A percentile compares a stretch with the other conserved stretches of the same genome.
Conservation (phyloP, 176 grass and related monocot species). For the Avena insularis region DNA sequence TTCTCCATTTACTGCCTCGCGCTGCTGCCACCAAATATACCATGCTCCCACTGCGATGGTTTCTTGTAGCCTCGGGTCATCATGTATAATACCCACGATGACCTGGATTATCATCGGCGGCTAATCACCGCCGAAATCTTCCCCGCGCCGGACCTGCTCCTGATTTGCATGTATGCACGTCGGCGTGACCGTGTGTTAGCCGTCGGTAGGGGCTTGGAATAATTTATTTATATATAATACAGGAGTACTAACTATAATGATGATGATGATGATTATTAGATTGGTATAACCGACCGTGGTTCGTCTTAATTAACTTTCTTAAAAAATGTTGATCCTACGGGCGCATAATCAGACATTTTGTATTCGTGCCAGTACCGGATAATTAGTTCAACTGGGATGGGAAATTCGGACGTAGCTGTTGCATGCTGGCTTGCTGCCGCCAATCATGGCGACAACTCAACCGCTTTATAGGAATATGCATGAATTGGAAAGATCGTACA, state of each 20-base stretch:
- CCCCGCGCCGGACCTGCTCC: background rate
- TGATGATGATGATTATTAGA: conserved; percentile 19
- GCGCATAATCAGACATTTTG: too few species aligned
- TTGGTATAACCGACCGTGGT: conserved; percentile 35
- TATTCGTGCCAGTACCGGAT: background rate
- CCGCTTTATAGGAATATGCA: background rate
- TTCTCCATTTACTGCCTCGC: too few species aligned
- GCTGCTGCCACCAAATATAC: too few species aligned
- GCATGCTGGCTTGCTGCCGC: conserved; percentile 32
- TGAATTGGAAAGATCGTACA: background rate
- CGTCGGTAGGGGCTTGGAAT: background rate
- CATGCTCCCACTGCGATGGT: too few species aligned
- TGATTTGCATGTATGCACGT: background rate
- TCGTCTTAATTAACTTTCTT: conserved; percentile 2
- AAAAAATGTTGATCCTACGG: background rate
- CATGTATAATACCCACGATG: background rate
- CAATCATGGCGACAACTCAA: conserved; percentile 46
- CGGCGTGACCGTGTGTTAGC: background rate
- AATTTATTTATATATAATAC: too few species aligned
- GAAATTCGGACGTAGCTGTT: conserved; percentile 15
- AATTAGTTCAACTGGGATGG: background rate
- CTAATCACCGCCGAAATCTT: background rate
- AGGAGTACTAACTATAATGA: too few species aligned
- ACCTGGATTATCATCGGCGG: background rate
- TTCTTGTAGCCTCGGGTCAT: too few species aligned